Evolutionary conservation across 257 asterid genomes (phyloP).

Genomic region (Lycium ferocissimum): DNA sequence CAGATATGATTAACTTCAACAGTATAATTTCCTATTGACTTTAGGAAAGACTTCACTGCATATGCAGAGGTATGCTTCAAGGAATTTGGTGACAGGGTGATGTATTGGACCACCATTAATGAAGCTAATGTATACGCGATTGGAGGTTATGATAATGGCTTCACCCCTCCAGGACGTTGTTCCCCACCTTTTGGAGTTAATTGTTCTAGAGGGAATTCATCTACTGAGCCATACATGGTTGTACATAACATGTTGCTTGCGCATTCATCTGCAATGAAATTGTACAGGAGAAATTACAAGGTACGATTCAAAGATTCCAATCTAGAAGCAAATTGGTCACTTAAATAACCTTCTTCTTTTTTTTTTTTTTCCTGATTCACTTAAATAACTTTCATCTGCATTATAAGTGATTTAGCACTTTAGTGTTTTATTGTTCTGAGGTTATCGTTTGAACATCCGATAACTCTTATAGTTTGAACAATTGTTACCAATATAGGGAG

Average conservation of each 20-base stretch:
- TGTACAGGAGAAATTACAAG: slow-evolving; percentile 51
- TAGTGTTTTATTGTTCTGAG: neutral
- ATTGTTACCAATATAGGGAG: neutral
- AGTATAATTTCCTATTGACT: neutral
- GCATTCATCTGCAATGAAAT: slow-evolving; percentile 46
- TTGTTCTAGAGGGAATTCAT: slow-evolving; percentile 48
- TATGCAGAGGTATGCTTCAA: slow-evolving; percentile 61
- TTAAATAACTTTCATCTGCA: neutral
- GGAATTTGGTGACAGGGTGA: slow-evolving; percentile 65
- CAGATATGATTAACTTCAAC: too few species aligned
- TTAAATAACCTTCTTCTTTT: too few species aligned
- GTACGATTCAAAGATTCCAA: slow-evolving; percentile 35
- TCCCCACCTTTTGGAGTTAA: slow-evolving; percentile 29
- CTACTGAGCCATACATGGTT: slow-evolving; percentile 51
- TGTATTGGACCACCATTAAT: slow-evolving; percentile 61
- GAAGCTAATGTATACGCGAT: slow-evolving; percentile 50
- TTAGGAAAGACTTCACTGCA: slow-evolving; percentile 58
- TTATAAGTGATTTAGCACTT: neutral
- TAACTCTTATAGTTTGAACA: neutral
- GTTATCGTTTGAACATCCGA: neutral
- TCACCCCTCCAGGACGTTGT: slow-evolving; percentile 54
- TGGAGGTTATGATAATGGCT: slow-evolving; percentile 53
- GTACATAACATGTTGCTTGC: slow-evolving; percentile 56
- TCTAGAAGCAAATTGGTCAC: neutral
- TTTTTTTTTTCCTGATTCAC: too few species aligned